These are phyloP conservation scores for Gossypium davidsonii DNA, from an alignment of 441 rosid species.

Conservation along the genomic window DNA sequence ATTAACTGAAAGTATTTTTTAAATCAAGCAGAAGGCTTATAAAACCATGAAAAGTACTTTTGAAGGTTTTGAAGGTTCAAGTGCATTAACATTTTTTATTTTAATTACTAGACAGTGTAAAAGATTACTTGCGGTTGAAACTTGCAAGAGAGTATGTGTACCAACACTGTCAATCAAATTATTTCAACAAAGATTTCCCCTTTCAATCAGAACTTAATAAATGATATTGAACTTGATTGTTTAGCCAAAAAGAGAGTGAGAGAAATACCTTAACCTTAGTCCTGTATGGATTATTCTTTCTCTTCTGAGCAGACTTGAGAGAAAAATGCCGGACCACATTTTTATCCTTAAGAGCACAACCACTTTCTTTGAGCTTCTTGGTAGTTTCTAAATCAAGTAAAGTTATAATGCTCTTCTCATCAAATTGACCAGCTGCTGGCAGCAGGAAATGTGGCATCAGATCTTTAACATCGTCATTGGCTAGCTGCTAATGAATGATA, in stretches of 20 bases:
- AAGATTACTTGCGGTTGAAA: neutral
- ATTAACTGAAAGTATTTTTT: neutral
- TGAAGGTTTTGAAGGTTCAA: neutral
- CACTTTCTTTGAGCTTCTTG: slow-evolving; percentile 13
- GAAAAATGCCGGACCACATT: slow-evolving; percentile 12
- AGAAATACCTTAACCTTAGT: slow-evolving; percentile 23
- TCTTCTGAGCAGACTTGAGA: slow-evolving; percentile 19
- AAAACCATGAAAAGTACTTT: neutral
- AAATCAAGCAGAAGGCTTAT: neutral
- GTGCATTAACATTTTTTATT: neutral
- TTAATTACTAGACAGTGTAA: neutral
- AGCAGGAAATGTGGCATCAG: slow-evolving; percentile 11
- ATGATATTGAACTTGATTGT: neutral
- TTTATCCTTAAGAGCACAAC: slow-evolving; percentile 13
- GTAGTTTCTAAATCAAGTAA: neutral
- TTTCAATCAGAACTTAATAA: slow-evolving; percentile 2
- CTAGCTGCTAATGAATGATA: slow-evolving; percentile 23
- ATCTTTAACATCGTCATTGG: slow-evolving; percentile 11
- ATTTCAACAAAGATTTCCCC: neutral
- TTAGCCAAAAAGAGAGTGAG: neutral
- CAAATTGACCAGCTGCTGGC: slow-evolving; percentile 20
- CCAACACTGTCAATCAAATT: neutral
- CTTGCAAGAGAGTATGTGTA: neutral
- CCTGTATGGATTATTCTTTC: slow-evolving; percentile 13
- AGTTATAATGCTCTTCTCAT: slow-evolving; percentile 13